Evolutionary conservation across 2,329 filamentous ascomycete species (phyloP), one percentile per base, ranked within the genome.

Genomic region (Tympanopsis confertula): DNA sequence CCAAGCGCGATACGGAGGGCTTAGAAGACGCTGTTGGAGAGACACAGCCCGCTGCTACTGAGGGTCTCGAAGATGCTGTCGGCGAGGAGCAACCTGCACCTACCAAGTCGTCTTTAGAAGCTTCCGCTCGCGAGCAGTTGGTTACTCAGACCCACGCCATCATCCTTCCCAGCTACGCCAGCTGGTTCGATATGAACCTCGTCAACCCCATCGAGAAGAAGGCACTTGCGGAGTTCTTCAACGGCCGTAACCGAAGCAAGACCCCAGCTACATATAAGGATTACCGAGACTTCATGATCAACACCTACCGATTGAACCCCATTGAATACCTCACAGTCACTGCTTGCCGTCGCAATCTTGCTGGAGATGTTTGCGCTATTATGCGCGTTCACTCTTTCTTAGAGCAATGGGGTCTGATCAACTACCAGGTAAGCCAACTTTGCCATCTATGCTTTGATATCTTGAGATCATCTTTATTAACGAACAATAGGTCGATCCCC

Each of bases 241-340:
- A 98, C 66, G 89, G 79, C 58, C 78, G 91, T 42, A 98, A 98
- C 62, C 82, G 91, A 51, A 96, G 91, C 77, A 98, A 98, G 66
- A 98, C 91, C 0, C 83, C 87, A 1, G 81, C 87, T 36, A 86
- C 96, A 17, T 98, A 98, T 68, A 96, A 96, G 62, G 91, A 98
- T 56, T 98, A 98, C 61, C 82, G 91, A 49, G 91, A 98, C 55
- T 98, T 98, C 56, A 98, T 98, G 91, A 87, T 98, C 65, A 98
- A 98, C 65, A 96, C 91, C 13, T 98, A 98, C 62, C 82, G 91
- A 26, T 67, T 98, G 40, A 98, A 96, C 55, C 91, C 91, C 4
- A 74, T 87, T 38, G 91, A 98, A 59, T 98, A 98, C 54, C 71
- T 98, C 39, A 98, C 91, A 4, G 89, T 98, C 39, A 98, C 91